phyloP scores from a whole-genome alignment of 257 asterid genomes.

The Solanum paucissectum region DNA sequence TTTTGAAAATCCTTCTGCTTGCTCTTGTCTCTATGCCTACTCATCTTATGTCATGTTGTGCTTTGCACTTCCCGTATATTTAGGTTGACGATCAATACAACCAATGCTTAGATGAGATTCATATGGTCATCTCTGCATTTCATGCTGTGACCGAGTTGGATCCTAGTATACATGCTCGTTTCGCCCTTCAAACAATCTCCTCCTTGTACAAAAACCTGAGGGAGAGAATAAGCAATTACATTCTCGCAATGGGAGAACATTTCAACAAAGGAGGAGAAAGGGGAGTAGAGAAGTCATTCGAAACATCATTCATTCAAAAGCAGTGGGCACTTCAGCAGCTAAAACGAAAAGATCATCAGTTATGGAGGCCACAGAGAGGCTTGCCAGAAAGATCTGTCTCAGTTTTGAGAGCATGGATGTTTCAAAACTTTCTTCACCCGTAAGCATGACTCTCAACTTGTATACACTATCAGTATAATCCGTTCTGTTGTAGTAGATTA shows the following conservation, averaged over 20 bases:
- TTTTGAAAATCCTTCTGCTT: neutral
- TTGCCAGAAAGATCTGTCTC: conserved; percentile 89
- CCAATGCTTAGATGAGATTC: conserved; percentile 78
- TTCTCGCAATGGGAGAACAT: conserved; percentile 51
- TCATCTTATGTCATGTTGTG: neutral
- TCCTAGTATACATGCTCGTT: conserved; percentile 66
- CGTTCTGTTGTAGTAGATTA: neutral
- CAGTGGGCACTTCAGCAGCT: conserved; percentile 91
- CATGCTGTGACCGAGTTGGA: conserved; percentile 73
- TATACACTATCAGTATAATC: neutral
- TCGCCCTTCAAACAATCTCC: conserved; percentile 59
- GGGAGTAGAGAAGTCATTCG: conserved; percentile 36
- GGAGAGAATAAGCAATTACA: conserved; percentile 63
- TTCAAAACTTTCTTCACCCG: conserved; percentile 97
- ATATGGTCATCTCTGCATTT: conserved; percentile 66
- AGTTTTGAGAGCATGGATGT: conserved; percentile 93
- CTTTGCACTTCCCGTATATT: neutral
- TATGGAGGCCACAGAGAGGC: conserved; percentile 96
- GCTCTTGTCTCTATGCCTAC: neutral
- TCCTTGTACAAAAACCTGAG: conserved; percentile 53
- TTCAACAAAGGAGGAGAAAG: conserved; percentile 2
- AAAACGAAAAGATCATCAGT: conserved; percentile 56
- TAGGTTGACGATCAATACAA: conserved; percentile 80
- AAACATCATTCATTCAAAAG: conserved; percentile 47
- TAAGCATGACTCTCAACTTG: conserved; percentile 13